phyloP scores from a whole-genome alignment of 2,329 filamentous ascomycete genomes.

The Aspergillaceae sp. region DNA sequence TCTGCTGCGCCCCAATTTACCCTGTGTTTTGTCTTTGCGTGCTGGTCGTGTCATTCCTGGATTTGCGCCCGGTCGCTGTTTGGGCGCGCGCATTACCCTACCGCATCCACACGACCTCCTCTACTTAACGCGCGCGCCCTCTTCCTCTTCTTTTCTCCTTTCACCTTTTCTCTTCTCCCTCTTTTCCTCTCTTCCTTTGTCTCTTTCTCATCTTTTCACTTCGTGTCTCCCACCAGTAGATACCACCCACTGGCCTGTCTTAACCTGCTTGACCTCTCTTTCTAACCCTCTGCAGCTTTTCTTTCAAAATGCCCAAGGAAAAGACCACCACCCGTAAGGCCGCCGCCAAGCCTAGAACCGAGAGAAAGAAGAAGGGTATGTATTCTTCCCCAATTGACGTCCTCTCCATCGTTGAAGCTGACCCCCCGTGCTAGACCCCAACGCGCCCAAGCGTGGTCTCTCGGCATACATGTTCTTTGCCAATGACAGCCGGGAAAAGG shows the following conservation, averaged over 20 bases:
- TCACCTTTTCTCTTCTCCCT: not conserved
- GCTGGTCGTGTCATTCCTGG: conserved; percentile 3
- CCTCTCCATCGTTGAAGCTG: conserved; percentile 8
- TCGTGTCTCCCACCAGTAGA: not conserved
- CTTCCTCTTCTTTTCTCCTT: not conserved
- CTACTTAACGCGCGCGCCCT: conserved; percentile 4
- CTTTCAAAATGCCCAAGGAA: conserved; percentile 58
- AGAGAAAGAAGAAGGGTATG: conserved; percentile 67
- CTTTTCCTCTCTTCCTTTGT: conserved; percentile 4
- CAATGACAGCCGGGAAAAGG: conserved; percentile 97
- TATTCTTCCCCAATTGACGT: conserved; percentile 4
- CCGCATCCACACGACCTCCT: conserved; percentile 6
- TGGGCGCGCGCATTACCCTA: conserved; percentile 10
- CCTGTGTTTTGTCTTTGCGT: not conserved
- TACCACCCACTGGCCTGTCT: not conserved
- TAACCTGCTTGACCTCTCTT: conserved; percentile 4
- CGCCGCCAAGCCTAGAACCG: conserved; percentile 48
- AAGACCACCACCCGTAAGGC: conserved; percentile 55
- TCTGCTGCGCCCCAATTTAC: conserved; percentile 6
- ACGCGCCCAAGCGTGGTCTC: conserved; percentile 97
- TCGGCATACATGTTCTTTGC: conserved; percentile 99
- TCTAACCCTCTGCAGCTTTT: conserved; percentile 3
- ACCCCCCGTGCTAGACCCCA: conserved; percentile 60
- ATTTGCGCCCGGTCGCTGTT: conserved; percentile 15
- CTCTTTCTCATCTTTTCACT: not conserved